Evolutionary conservation across 208 protist genomes (phyloP).

Genomic region (Borovskyia barvae): DNA sequence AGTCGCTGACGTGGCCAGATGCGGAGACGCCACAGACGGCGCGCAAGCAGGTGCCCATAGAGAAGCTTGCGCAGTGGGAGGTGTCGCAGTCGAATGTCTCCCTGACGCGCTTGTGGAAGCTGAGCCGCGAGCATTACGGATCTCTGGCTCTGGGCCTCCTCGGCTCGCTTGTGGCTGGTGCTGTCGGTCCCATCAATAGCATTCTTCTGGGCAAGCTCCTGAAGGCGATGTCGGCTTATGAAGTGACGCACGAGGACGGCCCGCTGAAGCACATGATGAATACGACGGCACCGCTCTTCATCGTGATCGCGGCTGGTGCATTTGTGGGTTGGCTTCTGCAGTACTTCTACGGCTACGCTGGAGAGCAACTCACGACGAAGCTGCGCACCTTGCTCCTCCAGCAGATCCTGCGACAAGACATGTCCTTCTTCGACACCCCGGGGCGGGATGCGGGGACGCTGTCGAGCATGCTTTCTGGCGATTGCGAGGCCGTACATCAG

Average conservation of each 20-base stretch:
- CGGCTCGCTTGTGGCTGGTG: slow-evolving; percentile 47
- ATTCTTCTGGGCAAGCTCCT: slow-evolving; percentile 59
- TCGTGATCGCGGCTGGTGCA: slow-evolving; percentile 29
- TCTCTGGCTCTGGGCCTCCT: slow-evolving; percentile 46
- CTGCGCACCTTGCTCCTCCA: slow-evolving; percentile 62
- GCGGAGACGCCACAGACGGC: slow-evolving; percentile 46
- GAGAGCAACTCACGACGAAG: slow-evolving; percentile 64
- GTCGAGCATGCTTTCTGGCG: slow-evolving; percentile 72
- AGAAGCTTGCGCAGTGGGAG: slow-evolving; percentile 62
- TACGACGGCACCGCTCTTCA: slow-evolving; percentile 49
- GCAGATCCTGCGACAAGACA: slow-evolving; percentile 80
- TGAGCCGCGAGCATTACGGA: slow-evolving; percentile 35
- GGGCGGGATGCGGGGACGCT: slow-evolving; percentile 65
- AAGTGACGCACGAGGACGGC: slow-evolving; percentile 20
- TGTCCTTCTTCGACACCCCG: slow-evolving; percentile 83
- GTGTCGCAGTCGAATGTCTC: slow-evolving; percentile 33
- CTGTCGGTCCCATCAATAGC: slow-evolving; percentile 27
- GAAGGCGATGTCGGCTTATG: slow-evolving; percentile 32
- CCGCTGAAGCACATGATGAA: slow-evolving; percentile 36
- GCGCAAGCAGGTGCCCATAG: slow-evolving; percentile 53
- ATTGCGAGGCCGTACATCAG: slow-evolving; percentile 80
- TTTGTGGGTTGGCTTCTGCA: slow-evolving; percentile 54
- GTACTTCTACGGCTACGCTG: slow-evolving; percentile 69
- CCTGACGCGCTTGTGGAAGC: slow-evolving; percentile 38
- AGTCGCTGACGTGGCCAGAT: slow-evolving; percentile 41